Base-by-base conservation (phyloP, 2,329 filamentous ascomycete genomes). In the Trichoderma polysporum region DNA sequence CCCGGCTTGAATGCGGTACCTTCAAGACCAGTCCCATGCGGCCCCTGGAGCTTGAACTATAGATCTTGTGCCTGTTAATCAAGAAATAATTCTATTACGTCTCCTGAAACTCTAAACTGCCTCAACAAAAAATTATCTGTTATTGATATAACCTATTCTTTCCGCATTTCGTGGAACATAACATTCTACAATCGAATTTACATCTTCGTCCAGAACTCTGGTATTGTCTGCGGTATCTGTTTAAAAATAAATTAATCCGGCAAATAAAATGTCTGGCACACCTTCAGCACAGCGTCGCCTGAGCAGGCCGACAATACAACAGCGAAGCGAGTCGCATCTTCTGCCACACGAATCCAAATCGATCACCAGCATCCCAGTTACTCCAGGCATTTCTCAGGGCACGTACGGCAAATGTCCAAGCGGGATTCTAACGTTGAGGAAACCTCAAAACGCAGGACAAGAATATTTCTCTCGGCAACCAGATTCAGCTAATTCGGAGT, bases 351-450 rank as follows among this genome's bases (percentile, higher is more conserved):
- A 63, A 31, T 35, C 27, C 1, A 49, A 67, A 15, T 41, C 49
- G 19, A 57, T 67, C 27, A 67, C 65, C 49, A 63, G 65, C 15
- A 31, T 67, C 22, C 65, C 65, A 4, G 58, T 63, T 13, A 67
- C 65, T 5, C 65, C 65, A 19, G 58, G 65, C 15, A 52, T 67
- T 19, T 50, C 65, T 41, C 59, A 56, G 37, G 65, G 65, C 4
- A 66, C 63, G 5, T 57, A 67, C 13, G 19, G 31, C 9, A 29
- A 50, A 50, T 4, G 22, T 2, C 39, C 56, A 27, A 22, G 31
- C 1, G 41, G 53, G 6, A 8, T 27, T 27, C 13, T 19, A 33
- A 27, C 19, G 2, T 49, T 8, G 19, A 13, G 3, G 8, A 22
- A 15, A 9, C 17, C 56, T 25, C 45, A 29, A 13, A 2, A 19